Conservation (phyloP, 306 rosid species). For the Quercus robur region DNA sequence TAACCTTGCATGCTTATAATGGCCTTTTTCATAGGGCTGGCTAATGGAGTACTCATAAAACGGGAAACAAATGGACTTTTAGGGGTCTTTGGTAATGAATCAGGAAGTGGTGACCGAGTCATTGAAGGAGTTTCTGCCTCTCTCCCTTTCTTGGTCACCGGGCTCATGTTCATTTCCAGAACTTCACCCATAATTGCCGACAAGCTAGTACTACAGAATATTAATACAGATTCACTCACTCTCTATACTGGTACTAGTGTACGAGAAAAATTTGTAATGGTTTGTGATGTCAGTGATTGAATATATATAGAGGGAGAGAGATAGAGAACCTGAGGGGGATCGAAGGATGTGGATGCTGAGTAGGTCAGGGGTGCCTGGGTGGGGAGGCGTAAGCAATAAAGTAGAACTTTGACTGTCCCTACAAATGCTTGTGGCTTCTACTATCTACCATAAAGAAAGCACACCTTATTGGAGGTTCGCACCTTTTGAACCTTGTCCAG, state of each 20-base stretch:
- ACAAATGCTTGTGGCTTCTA: background rate
- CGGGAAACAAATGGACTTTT: conserved; percentile 36
- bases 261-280: background rate
- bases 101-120: background rate
- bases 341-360: conserved; percentile 5
- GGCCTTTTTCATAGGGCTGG: conserved; percentile 59
- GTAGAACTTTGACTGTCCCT: conserved; percentile 4
- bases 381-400: background rate
- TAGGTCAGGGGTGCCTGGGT: background rate
- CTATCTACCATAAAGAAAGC: background rate
- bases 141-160: background rate
- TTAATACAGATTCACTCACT: background rate
- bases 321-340: background rate
- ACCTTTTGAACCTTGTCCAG: background rate
- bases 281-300: background rate
- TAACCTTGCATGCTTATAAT: conserved; percentile 48
- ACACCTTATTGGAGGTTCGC: background rate
- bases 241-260: background rate
- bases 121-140: conserved; percentile 13
- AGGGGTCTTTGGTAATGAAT: conserved; percentile 14
- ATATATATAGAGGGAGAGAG: background rate
- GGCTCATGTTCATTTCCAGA: conserved; percentile 21
- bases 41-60: conserved; percentile 46
- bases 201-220: too few species aligned
- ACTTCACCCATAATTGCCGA: conserved; percentile 25